phyloP scores from a whole-genome alignment of 2,329 filamentous ascomycete species.

The Colletotrichum sp. region DNA sequence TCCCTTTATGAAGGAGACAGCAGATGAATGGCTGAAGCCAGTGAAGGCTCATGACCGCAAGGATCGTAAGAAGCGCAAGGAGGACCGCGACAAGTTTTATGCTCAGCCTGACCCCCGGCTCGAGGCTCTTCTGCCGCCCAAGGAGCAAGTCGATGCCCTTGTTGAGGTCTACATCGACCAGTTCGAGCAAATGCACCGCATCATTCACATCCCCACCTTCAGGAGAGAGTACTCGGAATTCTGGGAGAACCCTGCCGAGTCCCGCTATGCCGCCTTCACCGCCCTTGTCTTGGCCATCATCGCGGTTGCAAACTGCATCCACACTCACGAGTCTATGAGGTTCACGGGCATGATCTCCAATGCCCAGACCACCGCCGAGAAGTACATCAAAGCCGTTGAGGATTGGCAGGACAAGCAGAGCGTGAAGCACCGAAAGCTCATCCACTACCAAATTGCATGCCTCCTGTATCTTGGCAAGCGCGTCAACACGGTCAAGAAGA shows the following conservation, averaged over 20 bases:
- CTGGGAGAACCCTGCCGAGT: conserved; percentile 51
- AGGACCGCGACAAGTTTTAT: conserved; percentile 57
- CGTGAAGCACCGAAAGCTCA: conserved; percentile 64
- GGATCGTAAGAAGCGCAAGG: conserved; percentile 58
- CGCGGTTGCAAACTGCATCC: conserved; percentile 62
- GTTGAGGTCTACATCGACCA: conserved; percentile 57
- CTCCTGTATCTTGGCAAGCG: conserved; percentile 66
- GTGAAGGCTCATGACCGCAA: conserved; percentile 61
- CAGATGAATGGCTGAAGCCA: conserved; percentile 65
- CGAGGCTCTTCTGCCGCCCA: conserved; percentile 54
- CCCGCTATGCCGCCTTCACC: conserved; percentile 58
- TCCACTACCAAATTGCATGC: conserved; percentile 66
- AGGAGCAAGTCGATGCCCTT: conserved; percentile 53
- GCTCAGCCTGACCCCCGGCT: conserved; percentile 52
- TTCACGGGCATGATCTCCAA: conserved; percentile 65
- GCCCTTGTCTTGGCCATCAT: conserved; percentile 65
- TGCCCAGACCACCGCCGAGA: conserved; percentile 58
- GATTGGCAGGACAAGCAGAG: conserved; percentile 61
- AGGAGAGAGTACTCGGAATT: conserved; percentile 59
- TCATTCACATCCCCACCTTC: conserved; percentile 66
- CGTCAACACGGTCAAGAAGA: conserved; percentile 69
- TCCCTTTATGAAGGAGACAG: conserved; percentile 67
- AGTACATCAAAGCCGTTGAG: conserved; percentile 62
- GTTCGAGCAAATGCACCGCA: conserved; percentile 61
- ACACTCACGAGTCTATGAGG: conserved; percentile 55